These are phyloP conservation scores for Volutella citrinella DNA, from an alignment of 2,329 filamentous ascomycete genomes.

Conservation along the genomic window DNA sequence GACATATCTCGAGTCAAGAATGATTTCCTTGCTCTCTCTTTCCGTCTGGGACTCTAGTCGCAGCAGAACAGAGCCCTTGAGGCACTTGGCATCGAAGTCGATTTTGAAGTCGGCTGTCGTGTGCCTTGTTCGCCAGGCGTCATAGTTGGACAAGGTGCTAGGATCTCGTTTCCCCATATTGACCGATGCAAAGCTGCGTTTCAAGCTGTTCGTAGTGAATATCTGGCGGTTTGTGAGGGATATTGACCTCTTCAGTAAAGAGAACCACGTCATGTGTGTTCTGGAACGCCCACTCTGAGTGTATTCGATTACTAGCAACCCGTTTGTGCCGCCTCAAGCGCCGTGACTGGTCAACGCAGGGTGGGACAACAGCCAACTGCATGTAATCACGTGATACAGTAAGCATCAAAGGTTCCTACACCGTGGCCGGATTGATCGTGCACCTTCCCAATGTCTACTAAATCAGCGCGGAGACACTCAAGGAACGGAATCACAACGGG, in stretches of 20 bases:
- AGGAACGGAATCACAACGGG: too few species aligned
- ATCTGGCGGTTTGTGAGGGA: slow-evolving; percentile 21
- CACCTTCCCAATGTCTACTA: too few species aligned
- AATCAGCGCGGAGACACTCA: too few species aligned
- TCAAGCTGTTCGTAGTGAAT: slow-evolving; percentile 21
- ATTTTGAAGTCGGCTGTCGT: slow-evolving; percentile 78
- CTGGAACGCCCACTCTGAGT: slow-evolving; percentile 13
- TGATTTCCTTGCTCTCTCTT: slow-evolving; percentile 68
- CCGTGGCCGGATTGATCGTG: too few species aligned
- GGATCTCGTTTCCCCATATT: slow-evolving; percentile 62
- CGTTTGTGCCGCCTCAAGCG: too few species aligned
- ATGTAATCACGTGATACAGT: too few species aligned
- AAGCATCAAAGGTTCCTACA: too few species aligned
- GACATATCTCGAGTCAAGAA: slow-evolving; percentile 86
- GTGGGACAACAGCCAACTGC: too few species aligned
- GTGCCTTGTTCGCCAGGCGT: slow-evolving; percentile 80
- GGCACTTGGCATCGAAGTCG: slow-evolving; percentile 75
- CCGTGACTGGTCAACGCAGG: too few species aligned
- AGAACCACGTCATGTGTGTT: slow-evolving; percentile 25
- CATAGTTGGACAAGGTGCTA: slow-evolving; percentile 89
- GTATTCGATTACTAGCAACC: too few species aligned
- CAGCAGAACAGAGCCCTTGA: slow-evolving; percentile 75
- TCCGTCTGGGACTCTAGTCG: slow-evolving; percentile 75
- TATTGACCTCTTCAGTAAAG: slow-evolving; percentile 24
- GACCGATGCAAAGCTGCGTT: slow-evolving; percentile 28